Base-by-base conservation (phyloP, 495 filamentous ascomycete species). In the Penicillium crystallinum region DNA sequence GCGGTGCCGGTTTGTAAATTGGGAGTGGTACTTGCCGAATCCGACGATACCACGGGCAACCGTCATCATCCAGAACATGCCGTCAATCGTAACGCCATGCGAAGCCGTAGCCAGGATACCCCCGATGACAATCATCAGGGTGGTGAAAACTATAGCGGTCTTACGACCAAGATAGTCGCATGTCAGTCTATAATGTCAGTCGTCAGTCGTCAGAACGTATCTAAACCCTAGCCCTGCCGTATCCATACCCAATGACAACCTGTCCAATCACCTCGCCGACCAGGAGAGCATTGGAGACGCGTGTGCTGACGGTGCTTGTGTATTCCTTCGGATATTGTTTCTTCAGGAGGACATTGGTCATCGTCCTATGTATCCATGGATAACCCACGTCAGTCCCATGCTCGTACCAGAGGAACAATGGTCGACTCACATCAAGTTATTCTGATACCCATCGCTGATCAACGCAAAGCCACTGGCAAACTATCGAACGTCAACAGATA, bases 41-140 rank as follows among this genome's bases (percentile, higher is more conserved):
- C 77, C 77, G 22, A 71, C 66, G 19, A 77, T 59, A 17, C 75
- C 76, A 30, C 77, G 70, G 10, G 75, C 70, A 33, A 79, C 60
- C 5, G 75, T 74, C 65, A 80, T 68, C 71, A 79, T 79, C 77
- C 74, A 78, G 55, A 78, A 80, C 73, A 81, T 73, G 46, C 75
- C 77, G 17, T 69, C 38, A 49, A 74, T 68, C 2, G 73, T 78
- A 6, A 59, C 52, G 23, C 78, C 78, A 49, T 74, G 60, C 10
- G 75, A 69, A 1, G 77, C 77, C 2, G 78, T 77, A 6, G 75
- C 71, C 19, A 81, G 55, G 17, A 79, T 75, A 1, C 76, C 73
- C 2, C 78, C 78, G 43, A 81, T 31, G 29, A 81, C 74, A 15
- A 80, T 75, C 70, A 80, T 71, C 0, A 71, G 35, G 1, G 78